Conservation (phyloP, 306 rosid species). For the Medicago lupulina region DNA sequence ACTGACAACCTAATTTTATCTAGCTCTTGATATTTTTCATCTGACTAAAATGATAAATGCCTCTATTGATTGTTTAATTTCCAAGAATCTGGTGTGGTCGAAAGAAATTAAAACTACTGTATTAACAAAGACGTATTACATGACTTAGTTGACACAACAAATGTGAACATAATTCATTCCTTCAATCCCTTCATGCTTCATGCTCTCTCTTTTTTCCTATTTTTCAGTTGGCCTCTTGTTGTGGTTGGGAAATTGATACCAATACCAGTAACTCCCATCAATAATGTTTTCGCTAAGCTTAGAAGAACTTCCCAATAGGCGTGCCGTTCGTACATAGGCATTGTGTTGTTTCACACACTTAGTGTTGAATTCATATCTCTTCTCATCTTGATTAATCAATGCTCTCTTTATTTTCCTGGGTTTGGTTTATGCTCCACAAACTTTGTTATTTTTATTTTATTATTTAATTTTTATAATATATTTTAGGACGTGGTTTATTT, state of each 20-base stretch:
- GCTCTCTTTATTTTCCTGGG: too few species aligned
- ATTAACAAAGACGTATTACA: not conserved
- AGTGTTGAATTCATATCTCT: not conserved
- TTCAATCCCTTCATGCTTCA: too few species aligned
- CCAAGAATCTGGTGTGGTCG: not conserved
- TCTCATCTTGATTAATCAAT: too few species aligned
- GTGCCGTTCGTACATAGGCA: slow-evolving; percentile 33
- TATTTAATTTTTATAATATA: too few species aligned
- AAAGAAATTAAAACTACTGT: too few species aligned
- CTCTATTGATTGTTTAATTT: not conserved
- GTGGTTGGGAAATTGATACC: slow-evolving; percentile 83
- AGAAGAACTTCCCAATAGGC: slow-evolving; percentile 20
- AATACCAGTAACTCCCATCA: slow-evolving; percentile 60
- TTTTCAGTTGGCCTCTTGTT: slow-evolving; percentile 94
- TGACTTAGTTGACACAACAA: not conserved
- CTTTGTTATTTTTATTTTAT: too few species aligned
- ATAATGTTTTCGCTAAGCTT: slow-evolving; percentile 36
- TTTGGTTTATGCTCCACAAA: too few species aligned
- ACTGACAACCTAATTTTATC: too few species aligned
- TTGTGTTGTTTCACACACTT: not conserved
- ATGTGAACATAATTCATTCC: slow-evolving; percentile 1
- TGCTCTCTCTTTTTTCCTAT: too few species aligned
- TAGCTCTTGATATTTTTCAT: not conserved
- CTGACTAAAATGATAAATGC: not conserved
- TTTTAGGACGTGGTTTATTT: too few species aligned